Evolutionary conservation across 305 asterid genomes (phyloP).

Genomic region (Fraxinus platypoda): DNA sequence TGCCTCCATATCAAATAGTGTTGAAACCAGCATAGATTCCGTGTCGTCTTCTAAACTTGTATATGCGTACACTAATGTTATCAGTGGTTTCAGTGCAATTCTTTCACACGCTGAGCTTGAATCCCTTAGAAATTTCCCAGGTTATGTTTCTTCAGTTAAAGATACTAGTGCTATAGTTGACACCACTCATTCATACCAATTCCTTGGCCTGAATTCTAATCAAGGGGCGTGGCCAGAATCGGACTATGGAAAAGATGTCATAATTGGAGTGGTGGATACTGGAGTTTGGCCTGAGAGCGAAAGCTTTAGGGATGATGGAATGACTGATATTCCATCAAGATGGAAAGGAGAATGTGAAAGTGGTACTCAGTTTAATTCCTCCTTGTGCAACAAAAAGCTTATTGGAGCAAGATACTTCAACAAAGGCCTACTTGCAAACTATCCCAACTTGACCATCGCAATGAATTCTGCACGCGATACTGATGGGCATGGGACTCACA

Average conservation of each 20-base stretch:
- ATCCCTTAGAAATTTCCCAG: constrained; percentile 41
- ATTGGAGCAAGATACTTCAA: constrained; percentile 78
- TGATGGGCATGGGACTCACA: constrained; percentile 82
- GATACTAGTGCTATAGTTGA: constrained; percentile 50
- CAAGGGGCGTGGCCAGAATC: constrained; percentile 64
- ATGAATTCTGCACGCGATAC: constrained; percentile 76
- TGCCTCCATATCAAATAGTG: constrained; percentile 36
- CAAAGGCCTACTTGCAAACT: constrained; percentile 55
- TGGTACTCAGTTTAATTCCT: constrained; percentile 61
- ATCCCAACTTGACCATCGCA: constrained; percentile 51
- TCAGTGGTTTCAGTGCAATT: constrained; percentile 65
- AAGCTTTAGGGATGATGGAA: constrained; percentile 56
- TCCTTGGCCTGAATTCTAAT: constrained; percentile 62
- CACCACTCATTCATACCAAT: constrained; percentile 60
- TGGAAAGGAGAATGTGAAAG: constrained; percentile 73
- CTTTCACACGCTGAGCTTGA: constrained; percentile 54
- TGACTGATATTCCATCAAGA: constrained; percentile 48
- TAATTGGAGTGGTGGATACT: constrained; percentile 66
- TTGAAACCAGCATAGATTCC: neutral
- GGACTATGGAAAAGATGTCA: constrained; percentile 57
- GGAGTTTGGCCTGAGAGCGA: constrained; percentile 87
- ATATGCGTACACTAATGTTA: constrained; percentile 57
- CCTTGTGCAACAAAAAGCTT: constrained; percentile 68
- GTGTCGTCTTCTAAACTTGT: constrained; percentile 47
- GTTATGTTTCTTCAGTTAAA: constrained; percentile 46